phyloP scores from a whole-genome alignment of 1,139 yeast species.

The Hyphopichia burtonii region DNA sequence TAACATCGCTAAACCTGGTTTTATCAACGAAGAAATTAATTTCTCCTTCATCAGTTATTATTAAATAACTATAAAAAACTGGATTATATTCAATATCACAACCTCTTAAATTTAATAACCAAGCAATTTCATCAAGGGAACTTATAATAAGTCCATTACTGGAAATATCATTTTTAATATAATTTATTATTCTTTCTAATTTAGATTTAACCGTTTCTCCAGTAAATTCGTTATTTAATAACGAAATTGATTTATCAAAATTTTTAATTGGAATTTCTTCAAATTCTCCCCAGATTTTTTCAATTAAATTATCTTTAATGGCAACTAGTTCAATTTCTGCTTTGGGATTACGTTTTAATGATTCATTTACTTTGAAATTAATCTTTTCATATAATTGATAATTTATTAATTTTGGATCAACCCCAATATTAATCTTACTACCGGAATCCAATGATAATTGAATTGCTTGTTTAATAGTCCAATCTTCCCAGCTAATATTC shows the following conservation, averaged over 20 bases:
- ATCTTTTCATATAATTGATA: slow-evolving; percentile 37
- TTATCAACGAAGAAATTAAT: slow-evolving; percentile 52
- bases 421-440: slow-evolving; percentile 39
- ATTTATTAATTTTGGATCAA: slow-evolving; percentile 66
- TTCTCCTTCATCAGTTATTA: slow-evolving; percentile 49
- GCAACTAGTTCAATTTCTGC: slow-evolving; percentile 62
- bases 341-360: slow-evolving; percentile 19
- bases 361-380: slow-evolving; percentile 18
- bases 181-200: slow-evolving; percentile 42
- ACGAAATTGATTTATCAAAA: slow-evolving; percentile 25
- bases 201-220: slow-evolving; percentile 51
- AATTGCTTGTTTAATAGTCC: slow-evolving; percentile 67
- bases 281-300: slow-evolving; percentile 65
- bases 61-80: slow-evolving; percentile 79
- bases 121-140: slow-evolving; percentile 88
- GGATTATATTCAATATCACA: slow-evolving; percentile 80
- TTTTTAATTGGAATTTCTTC: slow-evolving; percentile 42
- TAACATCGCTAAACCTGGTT: slow-evolving; percentile 25
- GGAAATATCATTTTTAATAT: slow-evolving; percentile 36
- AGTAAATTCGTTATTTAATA: slow-evolving; percentile 43
- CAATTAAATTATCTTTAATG: slow-evolving; percentile 69
- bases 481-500: slow-evolving; percentile 84
- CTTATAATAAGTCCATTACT: slow-evolving; percentile 55
- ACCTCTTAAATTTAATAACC: slow-evolving; percentile 89
- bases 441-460: slow-evolving; percentile 49